Evolutionary conservation across 139 green algal genomes (phyloP), one percentile per base, ranked within the genome.

Genomic region (Auxenochlorella protothecoides): DNA sequence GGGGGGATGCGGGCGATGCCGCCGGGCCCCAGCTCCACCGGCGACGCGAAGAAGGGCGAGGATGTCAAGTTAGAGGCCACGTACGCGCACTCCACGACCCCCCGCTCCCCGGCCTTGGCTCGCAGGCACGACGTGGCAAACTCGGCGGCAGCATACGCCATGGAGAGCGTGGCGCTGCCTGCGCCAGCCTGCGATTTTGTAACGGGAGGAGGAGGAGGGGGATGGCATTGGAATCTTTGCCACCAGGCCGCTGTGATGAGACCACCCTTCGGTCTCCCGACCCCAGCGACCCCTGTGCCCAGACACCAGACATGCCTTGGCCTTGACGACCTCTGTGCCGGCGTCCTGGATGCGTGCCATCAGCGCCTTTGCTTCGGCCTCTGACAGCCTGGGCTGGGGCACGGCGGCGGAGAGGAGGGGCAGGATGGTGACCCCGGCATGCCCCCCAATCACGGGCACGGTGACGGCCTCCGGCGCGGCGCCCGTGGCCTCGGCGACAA

Each of bases 361-460:
- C 10, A 96, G 57, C 10, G 79, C 79, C 44, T 85, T 79, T 9
- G 76, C 67, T 66, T 80, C 75, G 0, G 81, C 76, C 13, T 78
- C 61, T 5, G 72, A 76, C 69, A 92, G 75, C 27, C 70, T 15
- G 10, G 85, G 57, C 14, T 53, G 63, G 3, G 56, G 86, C 44
- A 12, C 4, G 14, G 70, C 78, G 87, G 97, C 93, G 15, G 90
- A 97, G 14, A 98, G 85, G 61, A 99, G 84, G 5, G 95, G 94
- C 79, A 99, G 82, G 83, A 99, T 99, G 78, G 95, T 99, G 76
- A 89, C 87, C 57, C 95, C 95, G 14, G 95, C 95, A 74, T 99
- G 95, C 14, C 95, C 95, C 9, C 95, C 95, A n/a, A 99, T 85
- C 6, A 99, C 95, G 12, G 95, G 95, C 56, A 99, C 89, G 59